Conservation (phyloP, 768 basidiomycete species). For the Boletus vinaceobasis region DNA sequence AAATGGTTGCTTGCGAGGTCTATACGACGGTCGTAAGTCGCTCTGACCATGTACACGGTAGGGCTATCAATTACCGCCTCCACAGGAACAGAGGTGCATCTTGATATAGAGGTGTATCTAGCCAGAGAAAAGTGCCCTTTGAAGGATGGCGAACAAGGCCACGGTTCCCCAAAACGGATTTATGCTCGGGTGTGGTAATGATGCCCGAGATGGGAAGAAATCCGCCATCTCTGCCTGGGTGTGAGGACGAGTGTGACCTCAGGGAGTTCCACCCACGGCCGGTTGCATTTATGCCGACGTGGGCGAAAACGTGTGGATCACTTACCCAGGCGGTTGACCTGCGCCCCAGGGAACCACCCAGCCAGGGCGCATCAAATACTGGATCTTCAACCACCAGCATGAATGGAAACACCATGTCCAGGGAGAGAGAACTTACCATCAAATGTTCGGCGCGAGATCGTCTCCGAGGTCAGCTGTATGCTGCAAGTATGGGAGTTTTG, state of each 20-base stretch:
- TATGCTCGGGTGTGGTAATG: not conserved
- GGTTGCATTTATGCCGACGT: not conserved
- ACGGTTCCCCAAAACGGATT: not conserved
- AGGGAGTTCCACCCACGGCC: not conserved
- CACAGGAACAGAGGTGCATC: not conserved
- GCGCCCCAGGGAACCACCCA: not conserved
- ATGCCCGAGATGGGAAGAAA: not conserved
- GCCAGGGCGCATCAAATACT: not conserved
- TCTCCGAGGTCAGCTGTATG: not conserved
- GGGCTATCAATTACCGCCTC: not conserved
- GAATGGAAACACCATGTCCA: not conserved
- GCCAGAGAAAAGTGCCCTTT: not conserved
- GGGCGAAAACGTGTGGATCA: not conserved
- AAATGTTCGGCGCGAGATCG: not conserved
- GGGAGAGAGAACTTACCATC: not conserved
- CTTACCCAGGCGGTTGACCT: no score
- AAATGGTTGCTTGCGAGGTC: not conserved
- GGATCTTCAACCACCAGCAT: not conserved
- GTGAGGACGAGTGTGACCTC: not conserved
- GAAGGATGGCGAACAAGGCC: not conserved
- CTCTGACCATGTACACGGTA: not conserved
- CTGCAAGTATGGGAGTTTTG: not conserved
- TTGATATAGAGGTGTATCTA: not conserved
- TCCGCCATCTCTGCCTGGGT: not conserved
- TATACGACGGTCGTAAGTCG: not conserved